Base-by-base conservation (phyloP, 78 protist genomes). In the Dictyostelium capitatum region DNA sequence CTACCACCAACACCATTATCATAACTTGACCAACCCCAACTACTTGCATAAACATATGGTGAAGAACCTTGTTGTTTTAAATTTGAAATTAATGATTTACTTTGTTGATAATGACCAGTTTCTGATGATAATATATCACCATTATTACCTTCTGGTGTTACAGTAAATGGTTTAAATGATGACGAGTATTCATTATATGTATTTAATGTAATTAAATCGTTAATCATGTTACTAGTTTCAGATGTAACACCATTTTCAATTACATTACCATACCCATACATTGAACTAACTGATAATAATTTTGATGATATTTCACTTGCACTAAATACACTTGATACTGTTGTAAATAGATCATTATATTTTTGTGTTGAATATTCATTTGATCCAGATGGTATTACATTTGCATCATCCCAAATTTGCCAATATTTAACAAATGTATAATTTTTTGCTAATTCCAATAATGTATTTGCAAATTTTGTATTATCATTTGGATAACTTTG, bases 371-470 rank as follows among this genome's bases (percentile, higher is more conserved):
- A 20, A 32, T 67, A 67, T 12, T 37, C 6, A 11, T 28, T 6
- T 32, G 75, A 15, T 30, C 75, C 48, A 12, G 48, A 0, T 67
- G 75, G 47, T 6, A 32, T 67, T 30, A 30, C 48, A 32, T 67
- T 67, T 43, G 30, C 32, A 7, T 15, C 30, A 15, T 67, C 75
- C 75, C 75, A 67, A 15, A 67, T 48, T 32, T 67, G 75, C 75
- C 75, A 67, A 67, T 67, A 67, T 43, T 67, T 67, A 15, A 67
- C 75, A 67, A 67, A 67, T 67, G 75, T 25, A 67, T 67, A 67
- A 6, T 32, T 67, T 15, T 67, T 67, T 25, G 75, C 75, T 6
- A 67, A 37, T 6, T 15, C 46, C 2, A 65, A 10, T 67, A 67
- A 5, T 2, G 47, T 32, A 11, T 67, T 37, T 4, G 75, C 75